phyloP scores from a whole-genome alignment of 805 yeast genomes.

The Deakozyma indianensis region DNA sequence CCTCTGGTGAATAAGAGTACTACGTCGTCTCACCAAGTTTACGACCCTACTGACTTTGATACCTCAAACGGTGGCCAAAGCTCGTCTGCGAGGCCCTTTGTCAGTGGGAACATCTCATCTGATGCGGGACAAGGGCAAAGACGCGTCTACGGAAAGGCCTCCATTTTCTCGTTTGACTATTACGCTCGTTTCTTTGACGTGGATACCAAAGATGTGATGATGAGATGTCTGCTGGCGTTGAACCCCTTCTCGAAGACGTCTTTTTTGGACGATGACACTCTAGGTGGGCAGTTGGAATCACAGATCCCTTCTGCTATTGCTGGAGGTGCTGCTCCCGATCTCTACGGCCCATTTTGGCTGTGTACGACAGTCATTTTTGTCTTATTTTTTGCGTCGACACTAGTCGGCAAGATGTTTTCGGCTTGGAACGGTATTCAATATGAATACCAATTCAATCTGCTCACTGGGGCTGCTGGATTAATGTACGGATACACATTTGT shows the following conservation, averaged over 20 bases:
- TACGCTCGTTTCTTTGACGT: conserved; percentile 44
- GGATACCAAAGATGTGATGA: conserved; percentile 45
- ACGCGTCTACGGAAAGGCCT: not conserved
- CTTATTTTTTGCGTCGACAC: conserved; percentile 61
- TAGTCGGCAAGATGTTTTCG: conserved; percentile 48
- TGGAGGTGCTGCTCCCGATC: conserved; percentile 40
- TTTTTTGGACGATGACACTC: conserved; percentile 13
- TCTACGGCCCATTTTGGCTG: conserved; percentile 87
- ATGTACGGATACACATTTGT: conserved; percentile 64
- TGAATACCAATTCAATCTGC: conserved; percentile 42
- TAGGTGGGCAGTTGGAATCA: conserved; percentile 16
- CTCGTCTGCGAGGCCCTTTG: not conserved
- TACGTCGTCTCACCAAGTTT: not conserved
- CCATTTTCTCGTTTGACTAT: not conserved
- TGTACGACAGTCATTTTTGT: conserved; percentile 66
- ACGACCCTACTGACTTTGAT: not conserved
- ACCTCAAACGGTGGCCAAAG: not conserved
- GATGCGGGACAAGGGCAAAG: not conserved
- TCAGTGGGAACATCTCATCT: not conserved
- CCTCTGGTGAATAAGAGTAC: not conserved
- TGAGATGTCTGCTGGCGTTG: conserved; percentile 38
- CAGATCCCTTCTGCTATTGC: conserved; percentile 17
- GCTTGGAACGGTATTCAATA: conserved; percentile 31
- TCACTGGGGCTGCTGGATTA: conserved; percentile 54
- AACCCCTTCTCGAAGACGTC: conserved; percentile 31